Conservation (phyloP, 1,139 yeast genomes). For the Saccharomycopsis hybrid region DNA sequence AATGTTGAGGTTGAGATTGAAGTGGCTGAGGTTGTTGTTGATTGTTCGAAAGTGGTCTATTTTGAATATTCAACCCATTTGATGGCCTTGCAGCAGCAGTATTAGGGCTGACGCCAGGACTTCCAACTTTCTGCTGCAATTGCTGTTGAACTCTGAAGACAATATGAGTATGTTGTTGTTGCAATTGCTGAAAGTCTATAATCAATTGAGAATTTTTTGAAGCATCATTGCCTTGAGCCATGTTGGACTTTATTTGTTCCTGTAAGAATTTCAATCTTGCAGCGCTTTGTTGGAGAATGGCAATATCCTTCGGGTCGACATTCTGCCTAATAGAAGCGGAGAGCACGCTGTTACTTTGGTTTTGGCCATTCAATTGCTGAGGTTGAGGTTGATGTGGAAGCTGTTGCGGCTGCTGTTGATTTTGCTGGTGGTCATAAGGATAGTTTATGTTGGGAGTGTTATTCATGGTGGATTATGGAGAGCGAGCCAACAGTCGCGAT, state of each 20-base stretch:
- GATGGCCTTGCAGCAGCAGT: neutral
- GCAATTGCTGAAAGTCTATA: constrained; percentile 10
- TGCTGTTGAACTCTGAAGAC: constrained; percentile 14
- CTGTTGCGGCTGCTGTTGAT: neutral
- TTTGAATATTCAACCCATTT: too few species aligned
- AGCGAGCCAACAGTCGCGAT: too few species aligned
- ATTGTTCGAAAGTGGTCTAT: neutral
- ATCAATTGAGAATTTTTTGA: constrained; percentile 1
- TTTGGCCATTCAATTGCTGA: neutral
- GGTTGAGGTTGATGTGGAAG: neutral
- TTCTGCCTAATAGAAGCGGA: constrained; percentile 8
- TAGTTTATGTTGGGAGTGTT: too few species aligned
- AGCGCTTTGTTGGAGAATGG: constrained; percentile 6
- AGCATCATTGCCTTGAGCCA: constrained; percentile 5
- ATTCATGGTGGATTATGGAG: too few species aligned
- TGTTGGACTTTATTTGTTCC: constrained; percentile 7
- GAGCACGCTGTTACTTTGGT: neutral
- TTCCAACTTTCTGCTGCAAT: constrained; percentile 1
- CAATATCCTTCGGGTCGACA: constrained; percentile 12
- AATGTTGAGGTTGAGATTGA: neutral
- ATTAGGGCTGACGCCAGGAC: neutral
- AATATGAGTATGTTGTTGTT: constrained; percentile 15
- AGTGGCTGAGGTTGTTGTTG: neutral
- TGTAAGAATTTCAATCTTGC: constrained; percentile 10
- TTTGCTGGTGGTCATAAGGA: neutral